phyloP scores from a whole-genome alignment of 164 flowering plant species.

The Piper betle region DNA sequence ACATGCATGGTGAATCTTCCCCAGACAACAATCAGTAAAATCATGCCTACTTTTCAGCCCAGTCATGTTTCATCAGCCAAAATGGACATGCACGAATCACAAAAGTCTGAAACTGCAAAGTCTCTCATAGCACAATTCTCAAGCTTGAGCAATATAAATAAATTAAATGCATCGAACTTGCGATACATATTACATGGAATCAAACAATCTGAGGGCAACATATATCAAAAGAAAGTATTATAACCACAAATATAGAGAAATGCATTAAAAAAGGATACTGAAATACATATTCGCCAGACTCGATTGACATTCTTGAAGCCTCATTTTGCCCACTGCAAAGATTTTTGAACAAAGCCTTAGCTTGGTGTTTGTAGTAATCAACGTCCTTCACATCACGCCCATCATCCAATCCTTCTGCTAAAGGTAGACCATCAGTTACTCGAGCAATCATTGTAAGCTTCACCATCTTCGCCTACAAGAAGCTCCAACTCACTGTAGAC shows the following conservation, averaged over 20 bases:
- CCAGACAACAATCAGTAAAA: not conserved
- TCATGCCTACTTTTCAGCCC: too few species aligned
- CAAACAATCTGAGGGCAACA: not conserved
- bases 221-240: not conserved
- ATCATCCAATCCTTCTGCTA: constrained; percentile 76
- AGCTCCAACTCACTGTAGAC: too few species aligned
- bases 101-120: not conserved
- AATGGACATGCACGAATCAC: not conserved
- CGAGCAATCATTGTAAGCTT: constrained; percentile 83
- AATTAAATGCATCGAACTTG: too few species aligned
- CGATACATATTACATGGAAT: too few species aligned
- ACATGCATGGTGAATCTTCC: not conserved
- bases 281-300: constrained; percentile 67
- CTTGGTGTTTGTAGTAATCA: constrained; percentile 67
- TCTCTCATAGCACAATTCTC: not conserved
- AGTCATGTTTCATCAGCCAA: too few species aligned
- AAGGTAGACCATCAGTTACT: constrained; percentile 79
- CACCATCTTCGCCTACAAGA: constrained; percentile 38
- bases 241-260: constrained; percentile 1
- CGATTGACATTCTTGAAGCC: constrained; percentile 79
- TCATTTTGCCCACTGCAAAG: constrained; percentile 63
- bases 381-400: constrained; percentile 54
- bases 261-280: constrained; percentile 52
- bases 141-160: too few species aligned
- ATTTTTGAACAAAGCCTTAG: constrained; percentile 62